A percentile compares a stretch with the other conserved stretches of the same genome.
Conservation (phyloP, 352 stramenopile genomes). For the Pythium phragmiticola region DNA sequence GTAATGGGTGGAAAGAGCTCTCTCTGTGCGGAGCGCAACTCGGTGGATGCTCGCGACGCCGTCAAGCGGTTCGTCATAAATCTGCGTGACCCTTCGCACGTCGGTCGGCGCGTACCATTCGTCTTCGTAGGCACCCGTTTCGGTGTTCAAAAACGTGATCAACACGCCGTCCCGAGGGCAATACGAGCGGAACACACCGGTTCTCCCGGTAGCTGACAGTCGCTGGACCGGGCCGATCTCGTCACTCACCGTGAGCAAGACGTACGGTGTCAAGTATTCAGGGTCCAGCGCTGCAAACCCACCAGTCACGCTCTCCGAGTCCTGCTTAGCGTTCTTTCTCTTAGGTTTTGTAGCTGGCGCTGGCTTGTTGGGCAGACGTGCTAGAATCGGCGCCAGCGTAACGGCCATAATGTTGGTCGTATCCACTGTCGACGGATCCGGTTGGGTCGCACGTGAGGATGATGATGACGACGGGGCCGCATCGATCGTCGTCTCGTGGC, state of each 20-base stretch:
- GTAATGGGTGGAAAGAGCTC: conserved; percentile 82
- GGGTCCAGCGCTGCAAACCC: conserved; percentile 69
- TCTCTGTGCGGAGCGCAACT: conserved; percentile 74
- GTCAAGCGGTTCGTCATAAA: conserved; percentile 77
- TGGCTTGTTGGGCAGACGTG: conserved; percentile 35
- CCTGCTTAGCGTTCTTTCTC: conserved; percentile 1
- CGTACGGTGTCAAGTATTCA: conserved; percentile 64
- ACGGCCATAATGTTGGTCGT: conserved; percentile 76
- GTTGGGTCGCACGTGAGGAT: conserved; percentile 13
- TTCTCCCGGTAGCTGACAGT: conserved; percentile 60
- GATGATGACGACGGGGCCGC: background rate
- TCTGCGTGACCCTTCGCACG: conserved; percentile 71
- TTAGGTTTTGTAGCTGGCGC: conserved; percentile 7
- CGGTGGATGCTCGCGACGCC: conserved; percentile 72
- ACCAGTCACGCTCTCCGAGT: background rate
- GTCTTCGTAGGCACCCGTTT: conserved; percentile 84
- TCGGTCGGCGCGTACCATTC: conserved; percentile 75
- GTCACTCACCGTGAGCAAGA: conserved; percentile 79
- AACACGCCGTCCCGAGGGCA: conserved; percentile 63
- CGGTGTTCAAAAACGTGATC: conserved; percentile 83
- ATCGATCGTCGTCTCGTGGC: conserved; percentile 16
- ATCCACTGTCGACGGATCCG: conserved; percentile 20
- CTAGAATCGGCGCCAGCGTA: conserved; percentile 78
- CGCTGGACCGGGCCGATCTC: conserved; percentile 68
- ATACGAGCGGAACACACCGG: conserved; percentile 63